Evolutionary conservation across 176 grass and related monocot species (phyloP), one percentile per base, ranked within the genome.

Genomic region (Tillandsia leiboldiana): DNA sequence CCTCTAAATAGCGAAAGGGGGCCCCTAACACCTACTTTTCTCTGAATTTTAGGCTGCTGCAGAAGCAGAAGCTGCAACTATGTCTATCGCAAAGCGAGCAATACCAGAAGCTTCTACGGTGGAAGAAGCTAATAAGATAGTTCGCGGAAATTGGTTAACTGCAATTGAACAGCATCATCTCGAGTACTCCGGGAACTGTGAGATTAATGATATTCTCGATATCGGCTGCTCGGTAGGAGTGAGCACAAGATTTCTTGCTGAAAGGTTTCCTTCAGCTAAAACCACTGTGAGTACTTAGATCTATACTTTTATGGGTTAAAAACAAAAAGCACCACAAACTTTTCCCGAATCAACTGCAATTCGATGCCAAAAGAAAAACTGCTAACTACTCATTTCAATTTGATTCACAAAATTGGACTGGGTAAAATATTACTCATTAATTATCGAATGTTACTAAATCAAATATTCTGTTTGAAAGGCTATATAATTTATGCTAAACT

Each of bases 141-240:
- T 91, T 14, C 82, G 87, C 1, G 85, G 87, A n/a, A 84, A 63
- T 33, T 88, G 91, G 91, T 64, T 96, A 71, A 82, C 77, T 62
- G 82, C 69, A 22, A 84, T 95, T 53, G 80, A 95, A 69, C 66
- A 89, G 67, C 86, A 89, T 64, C 72, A 76, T 64, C 70, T 79
- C 56, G 70, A 84, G 65, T 82, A 89, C 69, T 87, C 86, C 2
- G 69, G 18, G 12, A 74, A 84, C n/a, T 62, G 54, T 61, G 65
- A 71, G 59, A 84, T 94, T 26, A 91, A 76, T 62, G 82, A 83
- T 56, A 82, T 96, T 72, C 67, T 95, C 70, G 91, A 96, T 65
- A 72, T 91, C 65, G 91, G 91, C 23, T 96, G 91, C 83, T 96
- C 91, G 49, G 80, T 96, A 48, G 91, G 91, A 78, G 82, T 91